phyloP scores from a whole-genome alignment of 2,329 filamentous ascomycete genomes.

The Monilinia polystroma region DNA sequence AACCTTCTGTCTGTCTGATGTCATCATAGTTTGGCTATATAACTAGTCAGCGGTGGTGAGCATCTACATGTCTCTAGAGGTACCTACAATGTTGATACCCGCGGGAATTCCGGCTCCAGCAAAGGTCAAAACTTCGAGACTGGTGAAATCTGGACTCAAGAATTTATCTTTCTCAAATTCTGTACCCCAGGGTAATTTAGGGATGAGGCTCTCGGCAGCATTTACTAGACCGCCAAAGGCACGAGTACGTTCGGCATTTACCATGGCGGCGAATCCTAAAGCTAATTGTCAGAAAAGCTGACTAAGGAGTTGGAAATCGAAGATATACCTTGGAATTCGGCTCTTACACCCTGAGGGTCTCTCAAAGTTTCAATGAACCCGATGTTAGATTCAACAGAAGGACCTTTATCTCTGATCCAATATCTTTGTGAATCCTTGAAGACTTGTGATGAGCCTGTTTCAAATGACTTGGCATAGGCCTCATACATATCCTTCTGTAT shows the following conservation, averaged over 20 bases:
- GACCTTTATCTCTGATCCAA: slow-evolving; percentile 82
- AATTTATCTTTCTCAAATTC: slow-evolving; percentile 98
- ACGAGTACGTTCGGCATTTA: slow-evolving; percentile 86
- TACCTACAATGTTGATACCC: slow-evolving; percentile 58
- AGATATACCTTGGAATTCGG: slow-evolving; percentile 71
- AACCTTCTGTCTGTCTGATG: slow-evolving; percentile 78
- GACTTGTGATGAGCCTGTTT: slow-evolving; percentile 68
- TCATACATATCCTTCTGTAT: slow-evolving; percentile 71
- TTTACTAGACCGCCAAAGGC: slow-evolving; percentile 85
- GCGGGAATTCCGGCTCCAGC: slow-evolving; percentile 62
- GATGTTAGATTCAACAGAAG: slow-evolving; percentile 76
- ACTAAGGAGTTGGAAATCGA: neutral
- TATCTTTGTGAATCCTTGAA: slow-evolving; percentile 78
- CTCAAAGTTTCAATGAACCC: slow-evolving; percentile 86
- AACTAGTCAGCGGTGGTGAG: neutral
- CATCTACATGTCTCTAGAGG: neutral
- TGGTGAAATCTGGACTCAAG: slow-evolving; percentile 92
- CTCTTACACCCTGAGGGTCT: slow-evolving; percentile 76
- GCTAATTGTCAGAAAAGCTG: neutral
- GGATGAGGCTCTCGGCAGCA: slow-evolving; percentile 78
- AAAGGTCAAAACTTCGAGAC: slow-evolving; percentile 86
- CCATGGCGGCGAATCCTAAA: slow-evolving; percentile 66
- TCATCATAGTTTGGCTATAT: slow-evolving; percentile 65
- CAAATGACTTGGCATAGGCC: slow-evolving; percentile 74
- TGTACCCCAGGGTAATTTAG: slow-evolving; percentile 80